phyloP scores from a whole-genome alignment of 2,329 filamentous ascomycete genomes.

The Elsinoe batatas region DNA sequence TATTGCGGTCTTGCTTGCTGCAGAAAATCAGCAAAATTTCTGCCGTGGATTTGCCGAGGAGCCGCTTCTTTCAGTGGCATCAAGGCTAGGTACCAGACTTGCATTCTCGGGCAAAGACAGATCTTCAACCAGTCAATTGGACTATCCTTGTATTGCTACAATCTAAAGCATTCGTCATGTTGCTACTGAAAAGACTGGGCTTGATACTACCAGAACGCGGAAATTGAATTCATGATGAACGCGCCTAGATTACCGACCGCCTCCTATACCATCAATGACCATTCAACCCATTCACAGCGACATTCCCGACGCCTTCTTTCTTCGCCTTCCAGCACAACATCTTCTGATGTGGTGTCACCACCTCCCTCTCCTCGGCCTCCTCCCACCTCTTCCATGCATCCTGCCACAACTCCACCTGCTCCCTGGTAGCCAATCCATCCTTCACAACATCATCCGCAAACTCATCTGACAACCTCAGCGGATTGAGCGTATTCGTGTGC shows the following conservation, averaged over 20 bases:
- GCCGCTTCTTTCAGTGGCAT: neutral
- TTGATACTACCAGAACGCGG: neutral
- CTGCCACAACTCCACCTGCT: conserved; percentile 27
- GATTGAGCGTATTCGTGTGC: conserved; percentile 29
- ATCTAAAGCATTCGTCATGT: neutral
- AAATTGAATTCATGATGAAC: too few species aligned
- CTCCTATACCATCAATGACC: neutral
- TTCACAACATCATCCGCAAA: conserved; percentile 29
- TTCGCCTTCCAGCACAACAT: conserved; percentile 23
- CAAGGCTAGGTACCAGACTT: too few species aligned
- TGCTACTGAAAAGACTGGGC: neutral
- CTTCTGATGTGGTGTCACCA: conserved; percentile 7
- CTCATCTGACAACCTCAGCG: conserved; percentile 18
- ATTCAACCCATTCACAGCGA: conserved; percentile 29
- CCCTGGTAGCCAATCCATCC: conserved; percentile 28
- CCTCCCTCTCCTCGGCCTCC: neutral
- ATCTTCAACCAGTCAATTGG: neutral
- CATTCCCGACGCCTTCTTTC: conserved; percentile 33
- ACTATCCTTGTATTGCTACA: neutral
- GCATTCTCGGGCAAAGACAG: too few species aligned
- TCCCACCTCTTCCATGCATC: conserved; percentile 4
- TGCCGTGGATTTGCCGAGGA: conserved; percentile 1
- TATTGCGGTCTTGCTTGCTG: conserved; percentile 9
- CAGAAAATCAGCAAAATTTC: conserved; percentile 10
- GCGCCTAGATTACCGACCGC: too few species aligned